Percentiles rank a stretch among this genome's conserved stretches.
These are phyloP conservation scores for Candida manassasensis DNA, from an alignment of 805 yeast genomes.

Conservation along the genomic window DNA sequence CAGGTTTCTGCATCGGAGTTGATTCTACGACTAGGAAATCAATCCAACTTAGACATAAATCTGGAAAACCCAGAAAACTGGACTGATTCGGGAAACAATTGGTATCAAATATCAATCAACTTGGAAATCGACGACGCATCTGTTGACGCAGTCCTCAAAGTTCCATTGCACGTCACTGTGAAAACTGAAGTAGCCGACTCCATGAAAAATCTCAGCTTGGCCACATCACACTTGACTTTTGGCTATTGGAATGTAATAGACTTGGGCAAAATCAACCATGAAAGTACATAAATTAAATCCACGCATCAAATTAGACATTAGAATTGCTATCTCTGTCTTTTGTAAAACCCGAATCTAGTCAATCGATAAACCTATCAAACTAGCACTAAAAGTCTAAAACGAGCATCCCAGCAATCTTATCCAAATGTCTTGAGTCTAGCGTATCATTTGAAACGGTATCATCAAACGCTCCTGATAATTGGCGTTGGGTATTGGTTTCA, in stretches of 20 bases:
- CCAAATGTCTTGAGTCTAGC: constrained; percentile 51
- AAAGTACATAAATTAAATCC: too few species aligned
- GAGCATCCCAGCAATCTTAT: constrained; percentile 52
- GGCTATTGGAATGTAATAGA: constrained; percentile 13
- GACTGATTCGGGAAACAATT: constrained; percentile 24
- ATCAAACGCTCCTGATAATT: constrained; percentile 11
- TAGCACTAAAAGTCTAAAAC: constrained; percentile 50
- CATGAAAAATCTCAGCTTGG: neutral
- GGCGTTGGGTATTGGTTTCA: constrained; percentile 17
- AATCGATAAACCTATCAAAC: too few species aligned
- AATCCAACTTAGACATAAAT: neutral
- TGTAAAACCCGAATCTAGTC: too few species aligned
- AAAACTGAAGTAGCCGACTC: constrained; percentile 7
- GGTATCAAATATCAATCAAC: constrained; percentile 32
- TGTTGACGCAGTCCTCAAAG: constrained; percentile 7
- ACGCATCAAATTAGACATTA: too few species aligned
- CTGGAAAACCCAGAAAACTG: constrained; percentile 17
- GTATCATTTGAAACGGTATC: constrained; percentile 21
- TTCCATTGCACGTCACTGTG: constrained; percentile 29
- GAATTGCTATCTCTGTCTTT: too few species aligned
- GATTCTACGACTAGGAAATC: constrained; percentile 15
- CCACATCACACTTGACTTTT: constrained; percentile 1
- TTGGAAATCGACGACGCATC: constrained; percentile 10
- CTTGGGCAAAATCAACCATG: constrained; percentile 5
- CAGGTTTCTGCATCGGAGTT: constrained; percentile 28